Conservation (phyloP, 176 grass and related monocot species). For the Canna indica region DNA sequence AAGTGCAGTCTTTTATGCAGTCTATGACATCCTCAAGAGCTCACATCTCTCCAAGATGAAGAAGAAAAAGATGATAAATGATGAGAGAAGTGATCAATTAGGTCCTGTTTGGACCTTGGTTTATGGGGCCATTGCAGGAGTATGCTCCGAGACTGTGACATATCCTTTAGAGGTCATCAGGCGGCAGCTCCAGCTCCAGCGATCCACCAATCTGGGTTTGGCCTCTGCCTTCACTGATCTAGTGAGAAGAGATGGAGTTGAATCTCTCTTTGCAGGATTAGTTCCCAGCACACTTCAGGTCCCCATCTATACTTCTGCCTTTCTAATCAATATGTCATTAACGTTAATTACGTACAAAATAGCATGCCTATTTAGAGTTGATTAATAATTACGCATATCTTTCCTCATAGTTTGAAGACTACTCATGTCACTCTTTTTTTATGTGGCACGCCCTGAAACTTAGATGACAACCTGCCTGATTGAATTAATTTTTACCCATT, state of each 20-base stretch:
- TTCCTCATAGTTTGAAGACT: too few relatives aligned
- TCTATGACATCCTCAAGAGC: conserved; percentile 22
- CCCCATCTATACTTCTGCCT: background rate
- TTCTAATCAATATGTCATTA: background rate
- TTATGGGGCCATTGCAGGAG: conserved; percentile 18
- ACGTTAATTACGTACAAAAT: too few relatives aligned
- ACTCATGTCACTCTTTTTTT: too few relatives aligned
- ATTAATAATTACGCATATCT: too few relatives aligned
- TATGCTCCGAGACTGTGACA: conserved; percentile 13
- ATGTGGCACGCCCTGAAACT: too few relatives aligned
- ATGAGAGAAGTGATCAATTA: background rate
- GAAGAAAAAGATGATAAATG: background rate
- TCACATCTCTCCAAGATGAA: conserved; percentile 6
- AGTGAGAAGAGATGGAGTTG: conserved; percentile 6
- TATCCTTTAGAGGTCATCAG: conserved; percentile 24
- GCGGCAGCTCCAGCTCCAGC: conserved; percentile 20
- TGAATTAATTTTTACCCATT: too few relatives aligned
- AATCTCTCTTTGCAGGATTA: conserved; percentile 19
- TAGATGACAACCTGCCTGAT: too few relatives aligned
- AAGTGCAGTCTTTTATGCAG: conserved; percentile 21
- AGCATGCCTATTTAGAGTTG: too few relatives aligned
- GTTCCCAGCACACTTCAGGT: conserved; percentile 28
- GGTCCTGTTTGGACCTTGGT: conserved; percentile 1
- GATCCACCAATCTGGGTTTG: conserved; percentile 5
- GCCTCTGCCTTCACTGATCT: conserved; percentile 12